Evolutionary conservation across 2,329 filamentous ascomycete genomes (phyloP), one percentile per base, ranked within the genome.

Genomic region (Graphilbum fragrans): DNA sequence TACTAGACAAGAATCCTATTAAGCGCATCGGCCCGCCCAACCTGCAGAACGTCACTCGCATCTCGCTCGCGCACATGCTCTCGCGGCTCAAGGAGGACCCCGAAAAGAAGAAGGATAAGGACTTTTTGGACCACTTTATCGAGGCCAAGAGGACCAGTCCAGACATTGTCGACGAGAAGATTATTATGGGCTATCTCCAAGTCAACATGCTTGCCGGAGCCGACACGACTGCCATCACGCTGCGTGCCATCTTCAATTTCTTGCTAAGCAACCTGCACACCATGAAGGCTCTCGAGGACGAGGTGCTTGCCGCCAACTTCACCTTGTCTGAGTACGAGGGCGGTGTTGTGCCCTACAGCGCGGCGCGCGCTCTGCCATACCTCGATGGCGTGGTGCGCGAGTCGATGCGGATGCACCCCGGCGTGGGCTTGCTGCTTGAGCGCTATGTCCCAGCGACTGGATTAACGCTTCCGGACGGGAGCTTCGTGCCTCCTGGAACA

Each of bases 181-280:
- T 34, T 4, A 44, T 55, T 38, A 41, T 49, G 11, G 42, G 41
- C 5, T 52, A 51, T 31, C 37, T 48, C 12, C 41, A 53, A 7
- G 39, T 52, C 21, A 55, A 54, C 41, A 19, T 56, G 17, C 42
- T 50, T 35, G 55, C 52, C 7, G 78, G 78, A 5, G 74, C 69
- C 2, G 79, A 83, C 54, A 82, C 39, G 6, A 83, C 78, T 0
- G 77, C 74, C 18, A 80, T 82, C 51, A 69, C 65, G 25, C 59
- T 82, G 0, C 69, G 67, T 11, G 65, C 72, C 2, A 62, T 81
- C 3, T 74, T 82, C 51, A 81, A 81, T 56, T 70, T 73, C 55
- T 55, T 80, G 8, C 60, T 80, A 32, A 72, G 69, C 52, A 64
- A 77, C 46, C 72, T 71, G 0, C 41, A 48, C 1, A 61, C 61